Conservation (phyloP, 2,329 filamentous ascomycete species). For the Diaporthe citriasiana region DNA sequence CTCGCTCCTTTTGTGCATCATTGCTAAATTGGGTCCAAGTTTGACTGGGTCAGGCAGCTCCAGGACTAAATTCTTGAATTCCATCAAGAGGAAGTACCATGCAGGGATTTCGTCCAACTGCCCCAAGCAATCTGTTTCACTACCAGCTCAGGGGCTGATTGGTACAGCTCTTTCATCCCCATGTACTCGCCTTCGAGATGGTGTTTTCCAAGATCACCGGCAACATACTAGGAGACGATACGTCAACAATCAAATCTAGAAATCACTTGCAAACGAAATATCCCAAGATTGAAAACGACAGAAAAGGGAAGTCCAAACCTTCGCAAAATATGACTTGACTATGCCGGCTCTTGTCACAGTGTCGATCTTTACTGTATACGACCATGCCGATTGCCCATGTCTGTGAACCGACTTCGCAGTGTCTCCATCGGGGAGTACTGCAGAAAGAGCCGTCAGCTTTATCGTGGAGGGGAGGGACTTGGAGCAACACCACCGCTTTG, state of each 20-base stretch:
- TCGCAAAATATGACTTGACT: background rate
- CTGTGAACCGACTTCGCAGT: constrained; percentile 25
- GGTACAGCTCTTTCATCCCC: constrained; percentile 50
- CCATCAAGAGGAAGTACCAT: constrained; percentile 49
- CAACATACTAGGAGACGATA: constrained; percentile 7
- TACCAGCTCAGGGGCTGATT: constrained; percentile 47
- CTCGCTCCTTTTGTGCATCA: constrained; percentile 40
- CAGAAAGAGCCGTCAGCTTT: background rate
- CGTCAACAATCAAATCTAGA: background rate
- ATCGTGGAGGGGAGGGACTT: background rate
- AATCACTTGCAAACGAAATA: too few species aligned
- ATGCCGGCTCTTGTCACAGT: background rate
- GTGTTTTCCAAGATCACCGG: background rate
- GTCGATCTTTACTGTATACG: constrained; percentile 33
- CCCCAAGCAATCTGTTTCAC: constrained; percentile 49
- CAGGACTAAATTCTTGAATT: constrained; percentile 49
- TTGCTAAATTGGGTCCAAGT: constrained; percentile 40
- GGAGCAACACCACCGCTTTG: background rate
- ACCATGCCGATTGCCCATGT: constrained; percentile 38
- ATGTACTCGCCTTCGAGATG: constrained; percentile 47
- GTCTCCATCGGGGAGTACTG: constrained; percentile 34
- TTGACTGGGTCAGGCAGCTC: constrained; percentile 38
- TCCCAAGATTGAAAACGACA: background rate
- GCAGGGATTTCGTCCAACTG: constrained; percentile 41
- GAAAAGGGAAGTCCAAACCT: background rate